Conservation (phyloP, 2,329 filamentous ascomycete genomes). For the Apiospora phragmitis region DNA sequence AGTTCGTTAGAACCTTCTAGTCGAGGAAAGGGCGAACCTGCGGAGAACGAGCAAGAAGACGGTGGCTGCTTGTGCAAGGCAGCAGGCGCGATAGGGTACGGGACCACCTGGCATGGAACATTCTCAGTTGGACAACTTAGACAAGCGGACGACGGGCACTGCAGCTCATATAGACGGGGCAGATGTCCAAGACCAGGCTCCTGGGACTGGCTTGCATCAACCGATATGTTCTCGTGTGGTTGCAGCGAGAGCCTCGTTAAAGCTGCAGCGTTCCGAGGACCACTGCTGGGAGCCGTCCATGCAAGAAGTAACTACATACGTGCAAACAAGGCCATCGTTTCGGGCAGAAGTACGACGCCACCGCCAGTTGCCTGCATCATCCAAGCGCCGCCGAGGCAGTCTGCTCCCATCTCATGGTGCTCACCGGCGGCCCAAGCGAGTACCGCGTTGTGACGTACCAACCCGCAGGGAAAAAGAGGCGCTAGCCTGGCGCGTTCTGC, state of each 20-base stretch:
- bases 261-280: neutral
- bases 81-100: neutral
- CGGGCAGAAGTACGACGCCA: neutral
- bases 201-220: neutral
- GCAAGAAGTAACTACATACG: neutral
- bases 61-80: neutral
- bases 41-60: neutral
- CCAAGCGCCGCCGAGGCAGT: neutral
- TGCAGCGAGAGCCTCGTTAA: neutral
- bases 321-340: neutral
- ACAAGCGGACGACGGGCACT: neutral
- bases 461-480: neutral
- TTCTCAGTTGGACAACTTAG: neutral
- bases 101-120: neutral
- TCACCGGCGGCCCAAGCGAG: neutral
- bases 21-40: neutral
- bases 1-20: neutral
- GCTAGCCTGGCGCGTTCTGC: neutral
- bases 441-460: neutral
- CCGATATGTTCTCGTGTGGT: neutral
- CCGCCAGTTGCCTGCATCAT: neutral
- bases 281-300: neutral
- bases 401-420: neutral
- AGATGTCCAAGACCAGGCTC: neutral
- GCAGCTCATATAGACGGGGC: neutral